Conservation (phyloP, 108 stramenopile genomes). For the Cyclotella distinguenda region DNA sequence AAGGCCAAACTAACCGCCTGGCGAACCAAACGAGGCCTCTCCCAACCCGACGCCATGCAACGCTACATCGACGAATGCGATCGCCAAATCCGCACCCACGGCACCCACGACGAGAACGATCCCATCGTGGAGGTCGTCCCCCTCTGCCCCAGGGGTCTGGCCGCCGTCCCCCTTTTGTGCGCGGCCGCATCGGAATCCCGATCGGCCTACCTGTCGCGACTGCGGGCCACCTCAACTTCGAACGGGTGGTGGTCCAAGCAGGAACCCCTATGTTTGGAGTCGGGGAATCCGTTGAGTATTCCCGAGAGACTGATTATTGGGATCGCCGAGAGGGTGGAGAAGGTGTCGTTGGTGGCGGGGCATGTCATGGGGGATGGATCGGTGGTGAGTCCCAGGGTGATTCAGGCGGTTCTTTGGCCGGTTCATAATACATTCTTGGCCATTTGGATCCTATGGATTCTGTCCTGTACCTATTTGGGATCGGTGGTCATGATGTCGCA, state of each 20-base stretch:
- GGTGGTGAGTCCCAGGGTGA: conserved; percentile 38
- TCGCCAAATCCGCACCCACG: conserved; percentile 78
- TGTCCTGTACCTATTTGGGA: conserved; percentile 54
- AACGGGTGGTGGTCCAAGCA: conserved; percentile 86
- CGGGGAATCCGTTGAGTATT: conserved; percentile 47
- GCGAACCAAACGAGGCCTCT: conserved; percentile 63
- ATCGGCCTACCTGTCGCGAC: conserved; percentile 66
- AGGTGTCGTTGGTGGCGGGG: conserved; percentile 42
- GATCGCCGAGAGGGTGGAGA: conserved; percentile 60
- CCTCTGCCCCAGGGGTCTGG: conserved; percentile 67
- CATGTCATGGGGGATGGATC: conserved; percentile 30
- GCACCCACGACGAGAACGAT: conserved; percentile 32
- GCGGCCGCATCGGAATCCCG: conserved; percentile 83
- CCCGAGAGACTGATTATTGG: conserved; percentile 63
- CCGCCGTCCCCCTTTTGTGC: conserved; percentile 78
- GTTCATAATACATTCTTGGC: conserved; percentile 72
- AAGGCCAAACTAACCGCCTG: conserved; percentile 82
- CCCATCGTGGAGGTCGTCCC: conserved; percentile 7
- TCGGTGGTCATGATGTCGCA: conserved; percentile 40
- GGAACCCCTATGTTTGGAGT: conserved; percentile 69
- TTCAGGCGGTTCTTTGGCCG: conserved; percentile 82
- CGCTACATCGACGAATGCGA: conserved; percentile 78
- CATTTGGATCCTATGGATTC: conserved; percentile 75
- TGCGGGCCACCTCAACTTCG: conserved; percentile 48
- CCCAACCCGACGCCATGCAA: conserved; percentile 68